These are phyloP conservation scores for Asparagopsis taxiformis DNA, from an alignment of 31 red algal species.

Conservation along the genomic window DNA sequence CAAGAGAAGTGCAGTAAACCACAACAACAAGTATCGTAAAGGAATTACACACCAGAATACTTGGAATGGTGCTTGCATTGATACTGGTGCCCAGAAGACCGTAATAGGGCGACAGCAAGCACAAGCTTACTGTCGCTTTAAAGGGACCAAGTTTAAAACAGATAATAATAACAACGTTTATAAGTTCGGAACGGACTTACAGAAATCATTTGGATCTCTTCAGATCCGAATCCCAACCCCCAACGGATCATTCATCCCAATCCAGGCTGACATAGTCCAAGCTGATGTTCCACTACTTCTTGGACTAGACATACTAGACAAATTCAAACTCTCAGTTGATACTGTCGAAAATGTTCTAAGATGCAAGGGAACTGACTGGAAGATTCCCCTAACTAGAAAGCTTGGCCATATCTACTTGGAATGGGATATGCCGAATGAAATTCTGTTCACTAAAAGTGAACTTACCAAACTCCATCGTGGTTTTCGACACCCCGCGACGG, in stretches of 20 bases:
- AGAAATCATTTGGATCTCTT: conserved; percentile 1
- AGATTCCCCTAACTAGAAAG: background rate
- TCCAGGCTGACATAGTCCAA: conserved; percentile 3
- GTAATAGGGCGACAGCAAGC: background rate
- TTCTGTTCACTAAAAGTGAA: background rate
- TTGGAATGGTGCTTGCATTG: conserved; percentile 5
- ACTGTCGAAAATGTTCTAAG: background rate
- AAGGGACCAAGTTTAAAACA: conserved; percentile 5
- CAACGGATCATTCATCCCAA: background rate
- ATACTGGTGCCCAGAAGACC: background rate
- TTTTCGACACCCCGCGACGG: background rate
- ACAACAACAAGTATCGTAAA: too few relatives aligned
- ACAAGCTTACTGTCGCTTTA: background rate
- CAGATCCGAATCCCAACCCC: background rate
- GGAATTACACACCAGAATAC: too few relatives aligned
- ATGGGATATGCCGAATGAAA: background rate
- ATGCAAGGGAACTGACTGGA: background rate
- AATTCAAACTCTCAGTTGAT: background rate
- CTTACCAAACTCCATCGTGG: conserved; percentile 5
- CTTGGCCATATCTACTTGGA: conserved; percentile 2
- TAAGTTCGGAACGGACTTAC: background rate
- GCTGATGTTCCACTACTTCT: conserved; percentile 8
- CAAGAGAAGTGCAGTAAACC: too few relatives aligned
- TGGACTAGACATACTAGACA: conserved; percentile 10
- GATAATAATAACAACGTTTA: background rate